Conservation (phyloP, 106 monocot species). For the Agapanthus africanus region DNA sequence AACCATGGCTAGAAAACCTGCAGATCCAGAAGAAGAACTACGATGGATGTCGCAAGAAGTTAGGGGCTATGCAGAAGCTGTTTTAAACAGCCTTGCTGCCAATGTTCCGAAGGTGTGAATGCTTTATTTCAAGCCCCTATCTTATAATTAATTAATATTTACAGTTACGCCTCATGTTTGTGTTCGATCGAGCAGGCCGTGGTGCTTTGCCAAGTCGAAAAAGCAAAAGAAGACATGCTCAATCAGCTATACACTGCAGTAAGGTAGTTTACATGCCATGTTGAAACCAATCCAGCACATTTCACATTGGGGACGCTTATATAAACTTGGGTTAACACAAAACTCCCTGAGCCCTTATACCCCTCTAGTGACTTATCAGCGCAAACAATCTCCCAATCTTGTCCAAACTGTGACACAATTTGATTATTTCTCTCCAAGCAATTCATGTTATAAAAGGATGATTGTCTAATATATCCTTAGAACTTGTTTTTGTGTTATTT, state of each 20-base stretch:
- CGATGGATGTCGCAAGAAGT: conserved; percentile 99
- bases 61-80: conserved; percentile 97
- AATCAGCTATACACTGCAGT: conserved; percentile 92
- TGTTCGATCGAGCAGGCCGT: conserved; percentile 35
- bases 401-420: too few species aligned
- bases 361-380: too few species aligned
- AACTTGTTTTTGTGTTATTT: too few species aligned
- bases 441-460: too few species aligned
- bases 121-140: not conserved
- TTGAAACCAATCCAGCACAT: too few species aligned
- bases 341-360: too few species aligned
- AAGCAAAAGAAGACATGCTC: conserved; percentile 98
- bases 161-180: not conserved
- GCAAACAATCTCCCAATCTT: too few species aligned
- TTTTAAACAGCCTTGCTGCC: conserved; percentile 95
- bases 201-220: conserved; percentile 92
- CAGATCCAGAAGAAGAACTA: conserved; percentile 95
- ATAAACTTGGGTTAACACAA: too few species aligned
- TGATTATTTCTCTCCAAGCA: too few species aligned
- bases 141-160: not conserved
- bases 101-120: conserved; percentile 78
- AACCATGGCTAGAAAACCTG: conserved; percentile 73
- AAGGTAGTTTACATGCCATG: too few species aligned
- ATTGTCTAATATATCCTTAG: too few species aligned
- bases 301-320: too few species aligned